phyloP scores from a whole-genome alignment of 2,329 filamentous ascomycete genomes.

The Microsporum canis region DNA sequence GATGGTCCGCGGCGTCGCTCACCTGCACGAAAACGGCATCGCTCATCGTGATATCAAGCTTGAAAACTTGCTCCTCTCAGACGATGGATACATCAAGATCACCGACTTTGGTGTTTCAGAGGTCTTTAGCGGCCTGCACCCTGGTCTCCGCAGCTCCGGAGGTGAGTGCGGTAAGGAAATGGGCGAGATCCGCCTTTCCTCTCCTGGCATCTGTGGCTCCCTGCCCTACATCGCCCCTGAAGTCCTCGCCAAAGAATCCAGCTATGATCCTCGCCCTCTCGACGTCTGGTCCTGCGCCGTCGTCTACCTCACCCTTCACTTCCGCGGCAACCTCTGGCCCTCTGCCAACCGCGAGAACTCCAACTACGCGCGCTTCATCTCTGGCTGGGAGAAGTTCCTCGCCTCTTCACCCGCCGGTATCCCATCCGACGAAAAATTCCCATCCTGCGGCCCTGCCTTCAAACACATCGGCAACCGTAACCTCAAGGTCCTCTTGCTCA shows the following conservation, averaged over 20 bases:
- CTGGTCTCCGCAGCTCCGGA: constrained; percentile 59
- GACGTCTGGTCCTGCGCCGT: constrained; percentile 83
- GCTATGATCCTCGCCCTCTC: constrained; percentile 63
- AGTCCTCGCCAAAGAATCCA: constrained; percentile 56
- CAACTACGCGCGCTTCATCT: constrained; percentile 55
- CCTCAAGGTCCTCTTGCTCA: constrained; percentile 59
- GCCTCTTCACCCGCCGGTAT: constrained; percentile 43
- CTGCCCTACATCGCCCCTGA: constrained; percentile 81
- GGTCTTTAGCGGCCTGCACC: constrained; percentile 72
- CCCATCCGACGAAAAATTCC: constrained; percentile 49
- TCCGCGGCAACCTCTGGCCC: constrained; percentile 62
- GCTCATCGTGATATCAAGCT: constrained; percentile 86
- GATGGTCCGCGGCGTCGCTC: constrained; percentile 66
- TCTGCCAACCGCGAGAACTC: constrained; percentile 48
- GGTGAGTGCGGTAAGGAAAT: constrained; percentile 65
- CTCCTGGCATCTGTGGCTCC: constrained; percentile 73
- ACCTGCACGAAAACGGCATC: constrained; percentile 72
- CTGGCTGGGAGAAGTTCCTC: constrained; percentile 60
- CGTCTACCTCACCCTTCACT: constrained; percentile 66
- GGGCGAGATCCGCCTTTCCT: constrained; percentile 57
- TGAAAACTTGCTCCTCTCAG: constrained; percentile 71
- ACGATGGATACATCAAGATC: constrained; percentile 74
- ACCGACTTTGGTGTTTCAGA: constrained; percentile 86
- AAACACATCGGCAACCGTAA: constrained; percentile 48
- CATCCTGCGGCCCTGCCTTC: constrained; percentile 55